Percentiles rank a stretch among this genome's conserved stretches.
Conservation (phyloP, 1,284 basidiomycete species). For the Cutaneotrichosporon spelunceum region DNA sequence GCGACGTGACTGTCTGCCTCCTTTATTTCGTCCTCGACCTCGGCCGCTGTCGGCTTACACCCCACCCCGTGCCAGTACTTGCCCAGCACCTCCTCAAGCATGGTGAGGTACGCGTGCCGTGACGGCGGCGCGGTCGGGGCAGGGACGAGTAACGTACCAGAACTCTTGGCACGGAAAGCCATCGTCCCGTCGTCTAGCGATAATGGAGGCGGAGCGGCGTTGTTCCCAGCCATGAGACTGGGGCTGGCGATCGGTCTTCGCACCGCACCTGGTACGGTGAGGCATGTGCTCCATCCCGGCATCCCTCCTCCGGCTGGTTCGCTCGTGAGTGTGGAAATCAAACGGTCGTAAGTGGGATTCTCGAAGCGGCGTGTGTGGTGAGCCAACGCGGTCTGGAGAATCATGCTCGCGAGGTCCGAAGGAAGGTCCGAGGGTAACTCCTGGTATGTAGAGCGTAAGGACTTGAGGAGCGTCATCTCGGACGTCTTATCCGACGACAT, state of each 20-base stretch:
- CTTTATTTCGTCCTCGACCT: slow-evolving; percentile 2
- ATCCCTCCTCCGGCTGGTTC: slow-evolving; percentile 18
- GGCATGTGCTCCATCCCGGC: background rate
- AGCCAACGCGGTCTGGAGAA: slow-evolving; percentile 39
- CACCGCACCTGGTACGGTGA: background rate
- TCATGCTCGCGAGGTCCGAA: slow-evolving; percentile 30
- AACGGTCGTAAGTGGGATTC: slow-evolving; percentile 47
- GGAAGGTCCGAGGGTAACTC: slow-evolving; percentile 35
- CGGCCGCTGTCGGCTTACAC: slow-evolving; percentile 21
- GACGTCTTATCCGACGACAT: slow-evolving; percentile 46
- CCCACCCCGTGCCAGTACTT: slow-evolving; percentile 40
- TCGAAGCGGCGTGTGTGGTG: slow-evolving; percentile 48
- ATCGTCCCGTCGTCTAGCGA: slow-evolving; percentile 15
- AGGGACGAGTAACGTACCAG: slow-evolving; percentile 31
- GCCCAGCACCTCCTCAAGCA: slow-evolving; percentile 45
- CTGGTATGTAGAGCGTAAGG: slow-evolving; percentile 35
- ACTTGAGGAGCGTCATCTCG: slow-evolving; percentile 43
- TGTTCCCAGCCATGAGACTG: background rate
- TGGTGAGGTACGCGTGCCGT: slow-evolving; percentile 36
- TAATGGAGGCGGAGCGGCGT: slow-evolving; percentile 13
- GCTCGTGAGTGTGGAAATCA: slow-evolving; percentile 45
- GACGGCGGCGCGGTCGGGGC: slow-evolving; percentile 38
- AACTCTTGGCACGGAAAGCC: slow-evolving; percentile 18
- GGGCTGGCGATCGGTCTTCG: background rate
- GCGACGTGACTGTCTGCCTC: slow-evolving; percentile 6